These are phyloP conservation scores for Fusarium metavorans DNA, from an alignment of 2,329 filamentous ascomycete species.

Conservation along the genomic window DNA sequence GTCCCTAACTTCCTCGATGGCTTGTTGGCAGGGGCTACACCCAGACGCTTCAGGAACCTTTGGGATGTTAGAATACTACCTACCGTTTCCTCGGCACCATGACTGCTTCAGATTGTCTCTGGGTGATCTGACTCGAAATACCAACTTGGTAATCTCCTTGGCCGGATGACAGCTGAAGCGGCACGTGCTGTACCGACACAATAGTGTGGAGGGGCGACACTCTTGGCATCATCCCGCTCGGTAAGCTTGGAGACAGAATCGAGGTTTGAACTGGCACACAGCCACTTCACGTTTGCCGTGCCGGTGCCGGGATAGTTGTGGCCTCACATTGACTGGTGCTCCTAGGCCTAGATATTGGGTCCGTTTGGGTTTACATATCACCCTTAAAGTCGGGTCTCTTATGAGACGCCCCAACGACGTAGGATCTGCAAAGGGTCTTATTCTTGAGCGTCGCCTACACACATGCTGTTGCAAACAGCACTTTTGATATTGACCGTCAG, in stretches of 20 bases:
- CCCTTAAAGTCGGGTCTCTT: not conserved
- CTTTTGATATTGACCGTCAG: constrained; percentile 18
- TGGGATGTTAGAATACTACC: not conserved
- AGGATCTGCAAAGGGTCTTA: not conserved
- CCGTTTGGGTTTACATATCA: not conserved
- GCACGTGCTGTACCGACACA: not conserved
- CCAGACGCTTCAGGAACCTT: constrained; percentile 3
- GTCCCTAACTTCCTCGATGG: constrained; percentile 5
- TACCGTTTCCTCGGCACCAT: not conserved
- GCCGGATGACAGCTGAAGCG: not conserved
- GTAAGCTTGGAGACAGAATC: constrained; percentile 14
- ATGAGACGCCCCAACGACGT: not conserved
- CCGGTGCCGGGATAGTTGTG: not conserved
- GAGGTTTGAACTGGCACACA: constrained; percentile 7
- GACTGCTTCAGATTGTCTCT: not conserved
- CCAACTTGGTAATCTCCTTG: not conserved
- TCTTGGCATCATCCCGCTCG: constrained; percentile 12
- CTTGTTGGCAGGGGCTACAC: not conserved
- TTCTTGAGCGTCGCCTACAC: not conserved
- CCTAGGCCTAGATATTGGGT: not conserved
- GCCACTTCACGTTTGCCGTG: constrained; percentile 8
- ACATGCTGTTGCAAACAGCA: not conserved
- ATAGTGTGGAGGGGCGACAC: constrained; percentile 12
- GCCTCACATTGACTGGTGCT: not conserved
- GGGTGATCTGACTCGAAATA: not conserved